A percentile compares a stretch with the other conserved stretches of the same genome.
These are phyloP conservation scores for Termitomyces sp. DNA, from an alignment of 768 basidiomycete genomes.

Conservation along the genomic window DNA sequence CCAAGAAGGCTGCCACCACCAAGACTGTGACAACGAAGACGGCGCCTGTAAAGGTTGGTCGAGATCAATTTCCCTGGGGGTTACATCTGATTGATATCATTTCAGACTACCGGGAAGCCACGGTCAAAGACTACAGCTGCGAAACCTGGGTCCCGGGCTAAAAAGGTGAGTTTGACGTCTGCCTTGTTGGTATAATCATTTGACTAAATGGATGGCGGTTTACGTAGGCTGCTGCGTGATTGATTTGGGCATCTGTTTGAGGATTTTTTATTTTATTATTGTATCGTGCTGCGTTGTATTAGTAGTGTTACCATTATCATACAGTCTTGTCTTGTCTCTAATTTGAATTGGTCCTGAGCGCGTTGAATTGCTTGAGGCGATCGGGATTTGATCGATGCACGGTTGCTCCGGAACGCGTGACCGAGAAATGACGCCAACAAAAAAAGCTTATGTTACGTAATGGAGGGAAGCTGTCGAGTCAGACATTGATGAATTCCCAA, in stretches of 20 bases:
- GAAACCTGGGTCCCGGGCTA: constrained; percentile 25
- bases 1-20: constrained; percentile 10
- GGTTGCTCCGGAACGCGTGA: not conserved
- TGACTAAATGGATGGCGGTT: constrained; percentile 1
- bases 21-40: constrained; percentile 24
- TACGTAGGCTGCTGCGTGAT: constrained; percentile 19
- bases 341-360: not conserved
- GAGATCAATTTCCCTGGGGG: not conserved
- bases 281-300: constrained; percentile 19
- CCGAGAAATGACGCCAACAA: not conserved
- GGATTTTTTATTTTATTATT: constrained; percentile 18
- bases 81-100: not conserved
- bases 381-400: not conserved
- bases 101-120: constrained; percentile 27
- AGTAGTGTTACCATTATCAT: constrained; percentile 17
- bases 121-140: constrained; percentile 21
- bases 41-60: constrained; percentile 26
- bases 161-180: constrained; percentile 22
- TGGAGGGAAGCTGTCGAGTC: not conserved
- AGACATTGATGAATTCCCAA: no score
- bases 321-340: constrained; percentile 1
- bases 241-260: constrained; percentile 7
- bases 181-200: not conserved
- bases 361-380: not conserved
- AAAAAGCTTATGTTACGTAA: constrained; percentile 2